Percentiles rank a stretch among this genome's conserved stretches.
These are phyloP conservation scores for Sphagnum fallax DNA, from an alignment of 228 moss, liverwort and hornwort genomes.

Conservation along the genomic window DNA sequence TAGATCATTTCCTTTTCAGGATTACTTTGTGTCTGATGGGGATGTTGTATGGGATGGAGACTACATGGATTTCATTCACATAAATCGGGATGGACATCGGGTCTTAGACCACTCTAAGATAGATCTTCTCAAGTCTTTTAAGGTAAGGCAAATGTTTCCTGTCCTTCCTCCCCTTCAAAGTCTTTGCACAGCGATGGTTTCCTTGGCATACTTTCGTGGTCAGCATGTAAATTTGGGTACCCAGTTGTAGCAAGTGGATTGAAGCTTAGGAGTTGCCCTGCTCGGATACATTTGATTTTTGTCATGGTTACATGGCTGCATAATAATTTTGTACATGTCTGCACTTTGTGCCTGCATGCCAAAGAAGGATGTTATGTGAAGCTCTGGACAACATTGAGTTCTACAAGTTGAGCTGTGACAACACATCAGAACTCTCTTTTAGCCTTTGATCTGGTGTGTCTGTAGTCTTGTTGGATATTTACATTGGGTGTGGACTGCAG, in stretches of 20 bases:
- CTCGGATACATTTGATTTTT: not conserved
- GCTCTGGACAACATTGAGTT: no score
- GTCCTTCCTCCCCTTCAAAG: not conserved
- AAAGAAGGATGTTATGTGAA: no score
- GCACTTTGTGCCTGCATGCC: no score
- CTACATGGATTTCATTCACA: slow-evolving; percentile 80
- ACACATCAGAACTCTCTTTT: no score
- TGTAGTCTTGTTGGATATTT: not conserved
- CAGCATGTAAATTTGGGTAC: not conserved
- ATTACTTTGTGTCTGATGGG: slow-evolving; percentile 91
- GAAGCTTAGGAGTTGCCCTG: not conserved
- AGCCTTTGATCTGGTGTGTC: not conserved
- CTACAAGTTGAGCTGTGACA: no score
- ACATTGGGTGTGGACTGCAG: slow-evolving; percentile 18
- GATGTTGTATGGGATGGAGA: slow-evolving; percentile 97
- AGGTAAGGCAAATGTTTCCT: slow-evolving; percentile 23
- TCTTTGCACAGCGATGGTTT: not conserved
- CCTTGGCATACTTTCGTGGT: not conserved
- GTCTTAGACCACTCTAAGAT: slow-evolving; percentile 93
- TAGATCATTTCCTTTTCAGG: slow-evolving; percentile 23
- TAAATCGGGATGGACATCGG: slow-evolving; percentile 74
- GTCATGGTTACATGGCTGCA: not conserved
- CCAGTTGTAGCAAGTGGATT: not conserved
- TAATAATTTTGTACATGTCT: no score
- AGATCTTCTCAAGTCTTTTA: slow-evolving; percentile 54